Percentiles rank a stretch among this genome's conserved stretches.
Conservation (phyloP, 257 asterid species). For the Solanum pimpinellifolium region DNA sequence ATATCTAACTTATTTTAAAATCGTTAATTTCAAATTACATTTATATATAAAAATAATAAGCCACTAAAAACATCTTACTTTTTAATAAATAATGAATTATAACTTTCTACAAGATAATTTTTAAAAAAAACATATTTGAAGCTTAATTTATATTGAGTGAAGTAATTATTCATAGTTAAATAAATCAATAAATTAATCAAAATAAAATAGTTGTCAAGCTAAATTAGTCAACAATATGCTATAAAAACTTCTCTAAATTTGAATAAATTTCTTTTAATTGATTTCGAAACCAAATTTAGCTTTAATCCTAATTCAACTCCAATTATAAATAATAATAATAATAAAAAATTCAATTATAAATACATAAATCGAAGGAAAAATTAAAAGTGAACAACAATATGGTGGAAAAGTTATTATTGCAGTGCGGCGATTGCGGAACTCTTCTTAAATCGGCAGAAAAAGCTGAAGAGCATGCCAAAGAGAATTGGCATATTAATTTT, state of each 20-base stretch:
- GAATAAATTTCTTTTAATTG: too few species aligned
- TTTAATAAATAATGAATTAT: too few species aligned
- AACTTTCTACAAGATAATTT: background rate
- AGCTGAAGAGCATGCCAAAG: conserved; percentile 88
- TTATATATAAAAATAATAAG: too few species aligned
- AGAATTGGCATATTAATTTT: conserved; percentile 63
- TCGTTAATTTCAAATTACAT: rapidly evolving
- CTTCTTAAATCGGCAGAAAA: conserved; percentile 69
- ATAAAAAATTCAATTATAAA: background rate
- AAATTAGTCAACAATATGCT: too few species aligned
- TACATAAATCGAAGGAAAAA: background rate
- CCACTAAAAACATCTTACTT: too few species aligned
- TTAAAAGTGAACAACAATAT: conserved; percentile 1
- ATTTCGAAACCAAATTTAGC: too few species aligned
- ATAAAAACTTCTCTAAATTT: too few species aligned
- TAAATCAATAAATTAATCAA: too few species aligned
- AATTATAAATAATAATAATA: too few species aligned
- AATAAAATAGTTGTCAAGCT: too few species aligned
- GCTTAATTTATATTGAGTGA: background rate
- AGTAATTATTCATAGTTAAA: too few species aligned
- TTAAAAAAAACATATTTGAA: background rate
- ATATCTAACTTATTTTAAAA: background rate
- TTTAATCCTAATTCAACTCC: background rate
- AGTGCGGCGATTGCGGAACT: conserved; percentile 88
- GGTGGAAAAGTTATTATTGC: conserved; percentile 50